These are phyloP conservation scores for Plenodomus biglobosus DNA, from an alignment of 2,329 filamentous ascomycete genomes.

Conservation along the genomic window DNA sequence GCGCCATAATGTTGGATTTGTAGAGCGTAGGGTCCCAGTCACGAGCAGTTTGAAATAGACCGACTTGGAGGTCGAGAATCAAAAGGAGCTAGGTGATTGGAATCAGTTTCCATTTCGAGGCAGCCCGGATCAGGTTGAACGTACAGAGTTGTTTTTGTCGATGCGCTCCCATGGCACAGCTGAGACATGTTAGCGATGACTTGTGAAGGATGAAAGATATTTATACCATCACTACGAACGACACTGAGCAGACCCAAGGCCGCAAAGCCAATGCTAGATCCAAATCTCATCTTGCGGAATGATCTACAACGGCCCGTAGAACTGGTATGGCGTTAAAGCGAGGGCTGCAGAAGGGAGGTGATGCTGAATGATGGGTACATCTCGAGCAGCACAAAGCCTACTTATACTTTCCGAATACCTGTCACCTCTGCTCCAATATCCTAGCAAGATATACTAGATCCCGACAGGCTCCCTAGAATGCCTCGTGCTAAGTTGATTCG, in stretches of 20 bases:
- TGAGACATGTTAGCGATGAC: conserved; percentile 22
- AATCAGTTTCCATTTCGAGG: too few relatives aligned
- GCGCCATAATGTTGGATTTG: conserved; percentile 67
- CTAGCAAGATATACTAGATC: background rate
- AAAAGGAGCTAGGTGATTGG: conserved; percentile 52
- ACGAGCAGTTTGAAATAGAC: conserved; percentile 61
- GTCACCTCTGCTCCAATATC: background rate
- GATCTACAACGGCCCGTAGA: background rate
- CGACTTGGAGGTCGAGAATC: conserved; percentile 62
- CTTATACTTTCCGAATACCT: conserved; percentile 24
- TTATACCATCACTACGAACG: conserved; percentile 36
- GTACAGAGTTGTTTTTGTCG: conserved; percentile 46
- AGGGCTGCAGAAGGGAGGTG: conserved; percentile 11
- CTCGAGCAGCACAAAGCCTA: conserved; percentile 9
- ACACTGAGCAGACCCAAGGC: conserved; percentile 33
- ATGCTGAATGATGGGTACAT: conserved; percentile 15
- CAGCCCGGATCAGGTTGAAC: conserved; percentile 1
- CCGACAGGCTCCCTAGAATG: background rate
- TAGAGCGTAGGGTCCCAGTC: conserved; percentile 69
- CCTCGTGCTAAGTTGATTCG: background rate
- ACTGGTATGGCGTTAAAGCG: conserved; percentile 3
- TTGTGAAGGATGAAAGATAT: background rate
- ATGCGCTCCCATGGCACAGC: conserved; percentile 46
- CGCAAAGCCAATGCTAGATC: conserved; percentile 28
- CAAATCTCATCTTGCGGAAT: conserved; percentile 36